These are phyloP conservation scores for Monosporascus sp. DNA, from an alignment of 2,329 filamentous ascomycete genomes.

Conservation along the genomic window DNA sequence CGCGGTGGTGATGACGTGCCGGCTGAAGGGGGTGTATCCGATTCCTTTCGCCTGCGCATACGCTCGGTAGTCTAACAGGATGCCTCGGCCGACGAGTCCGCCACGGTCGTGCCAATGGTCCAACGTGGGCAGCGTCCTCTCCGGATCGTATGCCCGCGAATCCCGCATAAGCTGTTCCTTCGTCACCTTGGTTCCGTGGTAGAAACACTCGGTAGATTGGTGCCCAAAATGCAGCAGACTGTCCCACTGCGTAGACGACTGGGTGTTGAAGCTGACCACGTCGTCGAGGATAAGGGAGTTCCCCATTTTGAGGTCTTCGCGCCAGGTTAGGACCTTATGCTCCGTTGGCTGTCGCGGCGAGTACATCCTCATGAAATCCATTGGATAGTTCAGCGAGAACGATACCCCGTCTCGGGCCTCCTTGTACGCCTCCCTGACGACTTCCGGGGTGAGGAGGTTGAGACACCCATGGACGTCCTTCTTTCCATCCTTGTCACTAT, in stretches of 20 bases:
- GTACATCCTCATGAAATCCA: slow-evolving; percentile 3
- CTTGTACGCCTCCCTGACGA: slow-evolving; percentile 3
- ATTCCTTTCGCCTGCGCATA: slow-evolving; percentile 35
- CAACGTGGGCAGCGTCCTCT: slow-evolving; percentile 1
- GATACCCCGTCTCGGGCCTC: slow-evolving; percentile 6
- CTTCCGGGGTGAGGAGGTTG: slow-evolving; percentile 5
- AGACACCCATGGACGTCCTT: slow-evolving; percentile 7
- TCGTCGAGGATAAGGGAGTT: slow-evolving; percentile 2
- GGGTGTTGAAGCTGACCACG: slow-evolving; percentile 9
- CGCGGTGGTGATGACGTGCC: slow-evolving; percentile 36
- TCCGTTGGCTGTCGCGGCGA: not conserved
- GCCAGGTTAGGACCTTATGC: slow-evolving; percentile 4
- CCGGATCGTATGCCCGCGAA: not conserved
- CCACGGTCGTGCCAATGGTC: slow-evolving; percentile 19
- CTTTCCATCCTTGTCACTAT: slow-evolving; percentile 4
- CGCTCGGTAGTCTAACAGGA: slow-evolving; percentile 47
- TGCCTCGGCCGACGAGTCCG: slow-evolving; percentile 44
- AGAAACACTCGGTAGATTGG: slow-evolving; percentile 1
- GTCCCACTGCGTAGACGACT: slow-evolving; percentile 9
- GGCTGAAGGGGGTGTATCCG: slow-evolving; percentile 33
- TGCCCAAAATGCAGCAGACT: slow-evolving; percentile 5
- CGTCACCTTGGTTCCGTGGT: slow-evolving; percentile 1
- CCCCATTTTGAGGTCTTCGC: slow-evolving; percentile 1
- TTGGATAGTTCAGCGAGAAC: slow-evolving; percentile 5
- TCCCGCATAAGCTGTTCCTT: slow-evolving; percentile 1